Base-by-base conservation (phyloP, 768 basidiomycete species). In the Gyrodon lividus region DNA sequence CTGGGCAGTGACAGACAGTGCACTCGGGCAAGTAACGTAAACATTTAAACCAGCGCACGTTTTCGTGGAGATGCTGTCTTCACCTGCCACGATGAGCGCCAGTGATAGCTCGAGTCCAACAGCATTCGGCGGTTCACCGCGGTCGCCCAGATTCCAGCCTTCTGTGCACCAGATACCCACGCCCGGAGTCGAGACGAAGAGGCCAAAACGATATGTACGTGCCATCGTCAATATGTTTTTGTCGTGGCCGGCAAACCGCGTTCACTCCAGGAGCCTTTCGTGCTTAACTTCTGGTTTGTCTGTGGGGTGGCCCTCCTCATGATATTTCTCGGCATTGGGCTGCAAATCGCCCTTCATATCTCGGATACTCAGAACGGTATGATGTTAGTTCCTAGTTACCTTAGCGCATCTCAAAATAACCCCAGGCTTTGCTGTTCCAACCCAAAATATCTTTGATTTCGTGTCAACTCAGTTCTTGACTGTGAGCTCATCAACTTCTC, bases 351-450 rank as follows among this genome's bases (percentile, higher is more conserved):
- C 3, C 70, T 75, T 12, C 59, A 55, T 13, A 20, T 81, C 7
- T 83, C 82, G 0, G 58, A 61, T 23, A 66, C 63, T 24, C 67
- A 69, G 43, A 65, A 74, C 43, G 81, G 81, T 79, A 56, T 20
- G 74, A 50, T 44, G 34, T 10, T 10, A 48, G 53, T 45, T 37
- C 24, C 30, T 5, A 9, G 47, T 34, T 68, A 60, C 26, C 22
- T 13, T 40, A 14, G 13, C 30, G n/a, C 44, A 26, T 38, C 9
- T 23, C 13, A 34, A 12, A 14, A 51, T n/a, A 43, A 41, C 17
- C 19, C 45, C 54, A 86, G 84, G 85, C 17, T 87, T 81, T 56
- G 30, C 51, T 28, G 81, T 84, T 17, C 79, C 80, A 13, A 43
- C 62, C 28, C 68, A 66, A 38, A 84, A 82, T 57, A 66, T 78